A percentile compares a stretch with the other conserved stretches of the same genome.
phyloP scores from a whole-genome alignment of 2,329 filamentous ascomycete genomes.

The Xylariomycetidae sp. region DNA sequence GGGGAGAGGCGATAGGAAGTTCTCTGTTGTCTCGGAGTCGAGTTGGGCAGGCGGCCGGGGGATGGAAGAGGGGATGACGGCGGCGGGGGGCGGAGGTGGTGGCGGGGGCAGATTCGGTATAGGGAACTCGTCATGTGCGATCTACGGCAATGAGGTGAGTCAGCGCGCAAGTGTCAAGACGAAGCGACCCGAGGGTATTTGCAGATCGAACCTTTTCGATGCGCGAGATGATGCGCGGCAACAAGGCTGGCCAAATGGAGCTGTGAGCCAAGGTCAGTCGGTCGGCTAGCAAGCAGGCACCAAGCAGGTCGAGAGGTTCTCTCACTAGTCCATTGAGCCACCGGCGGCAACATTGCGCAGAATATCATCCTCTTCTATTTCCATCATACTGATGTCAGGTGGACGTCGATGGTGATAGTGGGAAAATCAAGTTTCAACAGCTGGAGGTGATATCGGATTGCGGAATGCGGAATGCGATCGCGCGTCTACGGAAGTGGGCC shows the following conservation, averaged over 20 bases:
- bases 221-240: slow-evolving; percentile 31
- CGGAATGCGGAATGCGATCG: background rate
- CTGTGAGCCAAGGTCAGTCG: too few relatives aligned
- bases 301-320: too few relatives aligned
- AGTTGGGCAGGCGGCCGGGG: slow-evolving; percentile 35
- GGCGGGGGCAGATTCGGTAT: slow-evolving; percentile 56
- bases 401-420: too few relatives aligned
- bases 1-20: slow-evolving; percentile 40
- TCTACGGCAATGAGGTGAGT: slow-evolving; percentile 43
- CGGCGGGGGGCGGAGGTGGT: slow-evolving; percentile 26
- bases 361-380: slow-evolving; percentile 50
- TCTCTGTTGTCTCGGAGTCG: slow-evolving; percentile 30
- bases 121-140: slow-evolving; percentile 70
- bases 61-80: slow-evolving; percentile 20
- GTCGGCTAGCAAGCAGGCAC: too few relatives aligned
- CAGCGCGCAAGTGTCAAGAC: slow-evolving; percentile 3
- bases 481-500: too few relatives aligned
- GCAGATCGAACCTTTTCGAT: slow-evolving; percentile 46
- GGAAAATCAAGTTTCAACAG: too few relatives aligned
- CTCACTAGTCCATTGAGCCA: slow-evolving; percentile 53
- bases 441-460: too few relatives aligned
- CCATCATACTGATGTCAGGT: slow-evolving; percentile 39
- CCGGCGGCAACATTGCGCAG: slow-evolving; percentile 46
- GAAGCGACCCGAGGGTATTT: background rate
- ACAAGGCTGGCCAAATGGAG: slow-evolving; percentile 33